Evolutionary conservation across 257 asterid genomes (phyloP).

Genomic region (Linderniella brevidens): DNA sequence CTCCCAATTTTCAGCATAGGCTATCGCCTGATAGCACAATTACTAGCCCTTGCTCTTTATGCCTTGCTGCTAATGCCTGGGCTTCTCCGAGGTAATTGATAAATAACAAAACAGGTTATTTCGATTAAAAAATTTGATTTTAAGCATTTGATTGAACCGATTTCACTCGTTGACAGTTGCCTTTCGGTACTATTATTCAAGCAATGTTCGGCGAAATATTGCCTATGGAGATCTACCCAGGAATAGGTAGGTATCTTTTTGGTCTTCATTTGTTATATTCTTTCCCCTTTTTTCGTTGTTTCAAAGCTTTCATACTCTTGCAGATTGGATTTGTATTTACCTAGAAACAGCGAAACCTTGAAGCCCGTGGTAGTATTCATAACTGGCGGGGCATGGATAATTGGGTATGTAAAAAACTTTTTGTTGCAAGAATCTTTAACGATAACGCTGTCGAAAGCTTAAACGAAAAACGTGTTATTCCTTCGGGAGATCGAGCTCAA

Average conservation of each 20-base stretch:
- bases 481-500: too few species aligned
- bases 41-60: slow-evolving; percentile 66
- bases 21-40: slow-evolving; percentile 80
- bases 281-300: slow-evolving; percentile 7
- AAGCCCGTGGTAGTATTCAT: slow-evolving; percentile 90
- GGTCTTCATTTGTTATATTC: slow-evolving; percentile 1
- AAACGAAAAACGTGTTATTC: too few species aligned
- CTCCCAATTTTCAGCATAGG: slow-evolving; percentile 70
- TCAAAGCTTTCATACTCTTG: slow-evolving; percentile 7
- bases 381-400: slow-evolving; percentile 99
- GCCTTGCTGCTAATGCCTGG: slow-evolving; percentile 96
- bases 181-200: slow-evolving; percentile 63
- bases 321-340: slow-evolving; percentile 94
- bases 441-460: too few species aligned
- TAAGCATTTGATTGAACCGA: too few species aligned
- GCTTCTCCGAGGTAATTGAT: slow-evolving; percentile 63
- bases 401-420: slow-evolving; percentile 38
- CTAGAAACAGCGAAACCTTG: slow-evolving; percentile 28
- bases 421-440: too few species aligned
- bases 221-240: slow-evolving; percentile 83
- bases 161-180: slow-evolving; percentile 48
- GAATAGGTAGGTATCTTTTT: slow-evolving; percentile 43
- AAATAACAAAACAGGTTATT: too few species aligned
- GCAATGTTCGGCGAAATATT: slow-evolving; percentile 63
- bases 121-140: too few species aligned